Conservation (phyloP, 2,329 filamentous ascomycete genomes). For the Ascosphaera pollenicola region DNA sequence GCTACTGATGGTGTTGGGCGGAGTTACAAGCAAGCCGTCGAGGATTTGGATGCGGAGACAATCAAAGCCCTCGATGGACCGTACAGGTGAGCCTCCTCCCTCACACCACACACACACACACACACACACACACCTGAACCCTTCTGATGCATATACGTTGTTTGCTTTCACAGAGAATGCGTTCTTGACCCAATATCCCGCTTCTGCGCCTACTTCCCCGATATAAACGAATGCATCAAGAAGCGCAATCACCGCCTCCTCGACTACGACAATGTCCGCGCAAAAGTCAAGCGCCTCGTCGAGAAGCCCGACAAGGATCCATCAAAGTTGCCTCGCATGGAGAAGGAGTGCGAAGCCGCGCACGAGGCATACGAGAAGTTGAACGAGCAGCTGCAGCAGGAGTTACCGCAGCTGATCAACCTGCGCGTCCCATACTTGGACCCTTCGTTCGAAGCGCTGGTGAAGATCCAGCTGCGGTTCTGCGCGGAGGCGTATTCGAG, state of each 20-base stretch:
- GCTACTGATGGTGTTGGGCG: conserved; percentile 86
- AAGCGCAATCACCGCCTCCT: conserved; percentile 97
- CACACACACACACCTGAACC: too few relatives aligned
- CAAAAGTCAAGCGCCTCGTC: conserved; percentile 87
- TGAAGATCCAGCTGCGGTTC: conserved; percentile 96
- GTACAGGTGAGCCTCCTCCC: conserved; percentile 39
- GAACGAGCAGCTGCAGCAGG: conserved; percentile 84
- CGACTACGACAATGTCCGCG: conserved; percentile 89
- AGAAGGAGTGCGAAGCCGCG: conserved; percentile 91
- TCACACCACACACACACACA: not conserved
- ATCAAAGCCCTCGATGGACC: conserved; percentile 96
- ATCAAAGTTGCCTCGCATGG: conserved; percentile 81
- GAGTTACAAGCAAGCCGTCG: conserved; percentile 96
- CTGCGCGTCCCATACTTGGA: conserved; percentile 92
- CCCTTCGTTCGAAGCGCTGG: conserved; percentile 87
- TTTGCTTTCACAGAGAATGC: conserved; percentile 48
- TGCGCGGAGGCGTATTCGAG: conserved; percentile 93
- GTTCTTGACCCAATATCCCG: conserved; percentile 88
- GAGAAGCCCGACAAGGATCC: conserved; percentile 99
- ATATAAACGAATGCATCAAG: conserved; percentile 99
- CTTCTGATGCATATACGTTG: too few relatives aligned
- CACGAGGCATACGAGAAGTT: conserved; percentile 86
- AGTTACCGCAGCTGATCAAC: conserved; percentile 90
- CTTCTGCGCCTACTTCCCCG: conserved; percentile 96
- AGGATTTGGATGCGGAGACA: conserved; percentile 91